A percentile compares a stretch with the other conserved stretches of the same genome.
Evolutionary conservation across 805 yeast genomes (phyloP).

Genomic region (Wickerhamiella qilinensis): DNA sequence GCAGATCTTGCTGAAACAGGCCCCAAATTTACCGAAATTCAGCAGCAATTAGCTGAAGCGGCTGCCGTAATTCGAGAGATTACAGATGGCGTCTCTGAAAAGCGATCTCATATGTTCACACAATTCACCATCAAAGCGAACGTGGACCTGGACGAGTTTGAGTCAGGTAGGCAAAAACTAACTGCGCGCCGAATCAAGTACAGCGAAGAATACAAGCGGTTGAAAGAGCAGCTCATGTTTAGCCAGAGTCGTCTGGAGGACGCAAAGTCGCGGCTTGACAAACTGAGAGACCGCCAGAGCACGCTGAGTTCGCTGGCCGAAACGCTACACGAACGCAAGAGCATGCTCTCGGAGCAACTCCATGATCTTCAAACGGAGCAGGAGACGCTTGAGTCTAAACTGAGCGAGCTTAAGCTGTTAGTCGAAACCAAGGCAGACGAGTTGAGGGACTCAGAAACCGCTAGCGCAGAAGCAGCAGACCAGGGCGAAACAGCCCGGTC

Average conservation of each 20-base stretch:
- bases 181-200: constrained; percentile 43
- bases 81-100: not conserved
- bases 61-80: constrained; percentile 20
- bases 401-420: not conserved
- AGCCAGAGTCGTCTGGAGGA: constrained; percentile 34
- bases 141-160: constrained; percentile 10
- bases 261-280: constrained; percentile 30
- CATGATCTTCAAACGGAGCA: constrained; percentile 17
- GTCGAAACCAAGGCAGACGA: not conserved
- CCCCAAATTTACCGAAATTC: not conserved
- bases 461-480: not conserved
- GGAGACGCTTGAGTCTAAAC: constrained; percentile 8
- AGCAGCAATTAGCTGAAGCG: not conserved
- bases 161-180: constrained; percentile 3
- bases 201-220: constrained; percentile 41
- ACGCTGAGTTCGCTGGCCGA: constrained; percentile 8
- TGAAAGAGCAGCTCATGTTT: constrained; percentile 32
- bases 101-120: constrained; percentile 3
- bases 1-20: not conserved
- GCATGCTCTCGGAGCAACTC: constrained; percentile 9
- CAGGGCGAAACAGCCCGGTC: not conserved
- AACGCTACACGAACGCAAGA: constrained; percentile 23
- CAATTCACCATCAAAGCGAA: constrained; percentile 7
- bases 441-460: not conserved
- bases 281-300: not conserved